Conservation (phyloP, 441 rosid species). For the Gossypium schwendimanii region DNA sequence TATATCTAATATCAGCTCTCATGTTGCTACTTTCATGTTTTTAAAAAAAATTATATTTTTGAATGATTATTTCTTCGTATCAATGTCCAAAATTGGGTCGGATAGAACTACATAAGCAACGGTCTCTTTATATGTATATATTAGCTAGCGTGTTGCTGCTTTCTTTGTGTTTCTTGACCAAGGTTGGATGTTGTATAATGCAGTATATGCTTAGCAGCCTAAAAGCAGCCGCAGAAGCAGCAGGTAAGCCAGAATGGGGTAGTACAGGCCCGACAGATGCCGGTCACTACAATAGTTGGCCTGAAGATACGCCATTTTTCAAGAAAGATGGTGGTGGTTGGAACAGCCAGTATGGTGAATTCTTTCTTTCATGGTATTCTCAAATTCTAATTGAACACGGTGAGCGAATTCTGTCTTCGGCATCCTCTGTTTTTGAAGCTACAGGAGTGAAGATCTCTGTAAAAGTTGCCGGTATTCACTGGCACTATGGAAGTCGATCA, state of each 20-base stretch:
- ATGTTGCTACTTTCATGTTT: too few relatives aligned
- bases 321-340: slow-evolving; percentile 75
- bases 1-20: too few relatives aligned
- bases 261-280: slow-evolving; percentile 89
- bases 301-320: slow-evolving; percentile 77
- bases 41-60: too few relatives aligned
- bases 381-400: slow-evolving; percentile 74
- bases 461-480: slow-evolving; percentile 84
- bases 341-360: slow-evolving; percentile 62
- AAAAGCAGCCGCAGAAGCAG: slow-evolving; percentile 76
- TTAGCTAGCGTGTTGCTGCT: too few relatives aligned
- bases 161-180: not conserved
- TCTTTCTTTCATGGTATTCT: slow-evolving; percentile 83
- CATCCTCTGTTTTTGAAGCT: slow-evolving; percentile 41
- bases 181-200: slow-evolving; percentile 10
- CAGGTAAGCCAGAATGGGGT: slow-evolving; percentile 87
- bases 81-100: too few relatives aligned
- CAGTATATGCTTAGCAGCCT: slow-evolving; percentile 76
- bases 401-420: slow-evolving; percentile 57
- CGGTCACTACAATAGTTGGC: slow-evolving; percentile 86
- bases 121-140: too few relatives aligned
- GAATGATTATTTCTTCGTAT: too few relatives aligned
- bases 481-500: slow-evolving; percentile 80
- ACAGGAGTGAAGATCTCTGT: slow-evolving; percentile 61
- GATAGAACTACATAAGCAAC: too few relatives aligned